A percentile compares a stretch with the other conserved stretches of the same genome.
phyloP scores from a whole-genome alignment of 495 filamentous ascomycete genomes.

The Cenococcum geophilum region DNA sequence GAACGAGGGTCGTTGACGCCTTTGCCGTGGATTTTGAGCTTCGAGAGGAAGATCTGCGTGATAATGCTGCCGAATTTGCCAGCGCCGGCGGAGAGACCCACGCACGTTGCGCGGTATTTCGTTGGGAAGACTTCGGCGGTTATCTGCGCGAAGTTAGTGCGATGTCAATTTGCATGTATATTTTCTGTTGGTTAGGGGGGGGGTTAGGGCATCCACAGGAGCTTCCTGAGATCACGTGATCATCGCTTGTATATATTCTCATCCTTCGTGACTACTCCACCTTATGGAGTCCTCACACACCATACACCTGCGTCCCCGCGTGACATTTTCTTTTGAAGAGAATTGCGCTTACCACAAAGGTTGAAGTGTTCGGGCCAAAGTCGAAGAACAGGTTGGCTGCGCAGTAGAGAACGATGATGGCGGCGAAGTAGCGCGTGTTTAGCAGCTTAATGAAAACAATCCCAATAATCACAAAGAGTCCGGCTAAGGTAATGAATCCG shows the following conservation, averaged over 20 bases:
- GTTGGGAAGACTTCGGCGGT: slow-evolving; percentile 5
- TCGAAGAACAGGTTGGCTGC: slow-evolving; percentile 2
- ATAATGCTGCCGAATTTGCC: slow-evolving; percentile 2
- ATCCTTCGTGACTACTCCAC: too few species aligned
- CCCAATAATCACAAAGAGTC: not conserved
- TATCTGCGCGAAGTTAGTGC: not conserved
- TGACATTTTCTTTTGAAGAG: too few species aligned
- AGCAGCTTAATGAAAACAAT: slow-evolving; percentile 3
- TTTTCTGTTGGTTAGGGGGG: too few species aligned
- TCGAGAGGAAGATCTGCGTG: slow-evolving; percentile 1
- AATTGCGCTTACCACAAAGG: not conserved
- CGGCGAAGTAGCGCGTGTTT: not conserved
- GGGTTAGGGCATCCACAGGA: not conserved
- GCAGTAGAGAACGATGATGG: not conserved
- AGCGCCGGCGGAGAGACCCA: not conserved
- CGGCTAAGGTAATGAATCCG: not conserved
- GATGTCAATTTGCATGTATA: not conserved
- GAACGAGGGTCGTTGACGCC: slow-evolving; percentile 1
- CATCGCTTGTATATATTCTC: too few species aligned
- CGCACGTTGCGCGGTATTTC: not conserved
- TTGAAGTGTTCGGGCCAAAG: not conserved
- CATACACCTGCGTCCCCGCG: too few species aligned
- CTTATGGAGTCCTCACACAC: too few species aligned
- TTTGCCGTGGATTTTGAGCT: not conserved
- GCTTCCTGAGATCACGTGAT: too few species aligned